Evolutionary conservation across 164 flowering plant species (phyloP).

Genomic region (Buxus sempervirens): DNA sequence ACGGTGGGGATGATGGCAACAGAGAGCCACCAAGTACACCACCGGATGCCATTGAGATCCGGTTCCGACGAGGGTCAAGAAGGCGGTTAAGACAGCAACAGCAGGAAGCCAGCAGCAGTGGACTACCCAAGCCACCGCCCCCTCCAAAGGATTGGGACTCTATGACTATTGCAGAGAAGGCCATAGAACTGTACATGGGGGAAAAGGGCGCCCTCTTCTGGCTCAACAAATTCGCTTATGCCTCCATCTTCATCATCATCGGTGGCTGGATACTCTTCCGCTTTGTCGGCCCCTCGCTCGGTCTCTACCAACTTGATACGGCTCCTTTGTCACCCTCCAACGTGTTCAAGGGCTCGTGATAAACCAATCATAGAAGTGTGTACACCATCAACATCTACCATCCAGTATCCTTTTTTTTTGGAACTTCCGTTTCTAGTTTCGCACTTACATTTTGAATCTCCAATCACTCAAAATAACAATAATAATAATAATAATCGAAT

Average conservation of each 20-base stretch:
- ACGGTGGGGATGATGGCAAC: conserved; percentile 7
- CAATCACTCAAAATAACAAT: no score
- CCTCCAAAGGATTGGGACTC: conserved; percentile 73
- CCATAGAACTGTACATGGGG: conserved; percentile 68
- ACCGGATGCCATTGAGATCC: conserved; percentile 30
- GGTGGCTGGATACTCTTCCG: conserved; percentile 84
- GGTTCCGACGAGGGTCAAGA: conserved; percentile 45
- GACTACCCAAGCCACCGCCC: conserved; percentile 7
- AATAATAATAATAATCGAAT: no score
- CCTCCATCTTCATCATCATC: conserved; percentile 71
- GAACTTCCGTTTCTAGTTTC: no score
- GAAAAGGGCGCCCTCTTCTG: conserved; percentile 81
- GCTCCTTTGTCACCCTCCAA: conserved; percentile 55
- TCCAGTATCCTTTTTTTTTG: no score
- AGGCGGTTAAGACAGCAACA: conserved; percentile 20
- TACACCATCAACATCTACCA: no score
- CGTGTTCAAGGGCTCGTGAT: conserved; percentile 33
- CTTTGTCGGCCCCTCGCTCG: conserved; percentile 80
- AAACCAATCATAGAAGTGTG: no score
- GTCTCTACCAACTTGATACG: conserved; percentile 73
- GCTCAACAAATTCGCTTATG: conserved; percentile 95
- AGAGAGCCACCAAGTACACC: conserved; percentile 23
- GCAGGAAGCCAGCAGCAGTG: conserved; percentile 11
- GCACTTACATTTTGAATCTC: no score
- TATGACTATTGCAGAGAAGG: conserved; percentile 72